Conservation (phyloP, 257 asterid species). For the Salvia miltiorrhiza region DNA sequence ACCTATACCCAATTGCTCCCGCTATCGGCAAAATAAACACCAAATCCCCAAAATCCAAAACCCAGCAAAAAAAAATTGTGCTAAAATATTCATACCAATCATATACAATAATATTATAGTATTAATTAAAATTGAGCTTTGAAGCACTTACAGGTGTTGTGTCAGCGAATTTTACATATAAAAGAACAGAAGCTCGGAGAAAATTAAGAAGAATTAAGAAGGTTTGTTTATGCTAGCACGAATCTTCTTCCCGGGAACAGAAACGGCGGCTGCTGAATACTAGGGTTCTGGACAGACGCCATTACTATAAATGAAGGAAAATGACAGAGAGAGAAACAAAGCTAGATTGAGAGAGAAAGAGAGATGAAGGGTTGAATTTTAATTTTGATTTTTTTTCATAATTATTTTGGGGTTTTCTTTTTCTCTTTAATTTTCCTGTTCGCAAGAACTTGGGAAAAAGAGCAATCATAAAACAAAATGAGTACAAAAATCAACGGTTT, state of each 20-base stretch:
- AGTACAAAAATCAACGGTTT: slow-evolving; percentile 18
- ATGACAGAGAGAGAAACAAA: slow-evolving; percentile 25
- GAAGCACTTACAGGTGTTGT: slow-evolving; percentile 40
- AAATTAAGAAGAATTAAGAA: neutral
- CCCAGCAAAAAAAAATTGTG: neutral
- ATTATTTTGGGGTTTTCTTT: neutral
- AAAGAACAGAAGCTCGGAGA: neutral
- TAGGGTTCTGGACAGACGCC: slow-evolving; percentile 48
- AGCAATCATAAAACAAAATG: slow-evolving; percentile 17
- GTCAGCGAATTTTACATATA: slow-evolving; percentile 9
- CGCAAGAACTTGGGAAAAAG: slow-evolving; percentile 31
- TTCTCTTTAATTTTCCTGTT: neutral
- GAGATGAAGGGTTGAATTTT: slow-evolving; percentile 26
- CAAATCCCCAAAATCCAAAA: neutral
- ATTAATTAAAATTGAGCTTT: neutral
- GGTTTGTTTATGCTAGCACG: neutral
- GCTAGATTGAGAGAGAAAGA: slow-evolving; percentile 23
- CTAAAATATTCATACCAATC: neutral
- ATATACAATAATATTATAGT: neutral
- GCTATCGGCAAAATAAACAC: slow-evolving; percentile 2
- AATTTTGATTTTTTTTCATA: neutral
- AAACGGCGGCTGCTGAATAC: slow-evolving; percentile 57
- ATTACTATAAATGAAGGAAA: slow-evolving; percentile 31
- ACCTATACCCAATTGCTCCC: neutral
- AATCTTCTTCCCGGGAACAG: slow-evolving; percentile 27